These are phyloP conservation scores for Chiua virens DNA, from an alignment of 768 basidiomycete species.

Conservation along the genomic window DNA sequence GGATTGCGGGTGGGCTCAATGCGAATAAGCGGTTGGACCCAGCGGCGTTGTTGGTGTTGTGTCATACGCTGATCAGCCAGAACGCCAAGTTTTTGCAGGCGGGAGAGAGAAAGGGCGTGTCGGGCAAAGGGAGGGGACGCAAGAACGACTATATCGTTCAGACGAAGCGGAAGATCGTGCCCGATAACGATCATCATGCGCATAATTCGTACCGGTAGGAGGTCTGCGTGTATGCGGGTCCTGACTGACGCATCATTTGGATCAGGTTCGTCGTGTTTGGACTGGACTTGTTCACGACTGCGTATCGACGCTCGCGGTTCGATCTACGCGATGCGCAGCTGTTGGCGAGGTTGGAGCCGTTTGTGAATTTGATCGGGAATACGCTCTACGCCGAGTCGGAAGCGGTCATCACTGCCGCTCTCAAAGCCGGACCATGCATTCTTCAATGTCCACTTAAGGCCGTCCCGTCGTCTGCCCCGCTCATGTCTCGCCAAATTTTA, in stretches of 20 bases:
- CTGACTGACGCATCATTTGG: not conserved
- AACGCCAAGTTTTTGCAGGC: constrained; percentile 86
- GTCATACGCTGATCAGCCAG: constrained; percentile 87
- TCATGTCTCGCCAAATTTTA: constrained; percentile 82
- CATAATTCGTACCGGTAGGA: constrained; percentile 84
- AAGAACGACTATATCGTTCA: constrained; percentile 73
- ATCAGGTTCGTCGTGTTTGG: constrained; percentile 87
- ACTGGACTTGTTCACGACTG: constrained; percentile 86
- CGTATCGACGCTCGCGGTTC: constrained; percentile 82
- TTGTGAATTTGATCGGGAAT: constrained; percentile 87
- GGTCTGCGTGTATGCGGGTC: not conserved
- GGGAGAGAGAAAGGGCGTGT: constrained; percentile 38
- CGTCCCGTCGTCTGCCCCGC: constrained; percentile 72
- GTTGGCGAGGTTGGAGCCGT: constrained; percentile 81
- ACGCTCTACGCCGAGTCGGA: constrained; percentile 84
- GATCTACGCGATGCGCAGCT: constrained; percentile 76
- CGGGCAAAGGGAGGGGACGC: constrained; percentile 23
- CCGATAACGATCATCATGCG: constrained; percentile 67
- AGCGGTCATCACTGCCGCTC: constrained; percentile 68
- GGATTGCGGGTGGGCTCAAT: constrained; percentile 83
- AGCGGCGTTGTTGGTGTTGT: constrained; percentile 72
- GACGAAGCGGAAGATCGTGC: constrained; percentile 60
- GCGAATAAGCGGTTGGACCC: constrained; percentile 72
- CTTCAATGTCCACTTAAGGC: constrained; percentile 81
- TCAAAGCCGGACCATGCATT: constrained; percentile 80